Evolutionary conservation across 495 filamentous ascomycete genomes (phyloP).

Genomic region (Parmelia sp.): DNA sequence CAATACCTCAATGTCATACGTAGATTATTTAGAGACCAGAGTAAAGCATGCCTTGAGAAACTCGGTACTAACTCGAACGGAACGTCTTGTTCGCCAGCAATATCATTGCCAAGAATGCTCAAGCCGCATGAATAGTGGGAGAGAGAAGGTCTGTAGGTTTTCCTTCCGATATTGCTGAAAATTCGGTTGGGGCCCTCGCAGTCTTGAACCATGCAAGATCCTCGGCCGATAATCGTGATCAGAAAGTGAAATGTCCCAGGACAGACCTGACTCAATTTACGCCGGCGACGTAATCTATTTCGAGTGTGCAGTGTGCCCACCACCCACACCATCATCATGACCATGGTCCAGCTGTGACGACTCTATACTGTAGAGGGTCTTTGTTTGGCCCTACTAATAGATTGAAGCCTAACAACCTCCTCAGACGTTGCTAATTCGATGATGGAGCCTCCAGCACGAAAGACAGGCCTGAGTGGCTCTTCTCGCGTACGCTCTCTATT

Average conservation of each 20-base stretch:
- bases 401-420: background rate
- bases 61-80: too few relatives aligned
- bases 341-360: background rate
- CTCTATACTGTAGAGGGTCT: background rate
- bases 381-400: background rate
- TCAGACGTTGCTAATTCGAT: constrained; percentile 27
- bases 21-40: too few relatives aligned
- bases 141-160: too few relatives aligned
- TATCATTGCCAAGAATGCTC: too few relatives aligned
- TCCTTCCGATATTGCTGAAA: too few relatives aligned
- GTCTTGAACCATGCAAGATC: too few relatives aligned
- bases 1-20: too few relatives aligned
- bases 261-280: background rate
- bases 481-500: constrained; percentile 22
- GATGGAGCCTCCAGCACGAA: constrained; percentile 46
- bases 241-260: background rate
- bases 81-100: too few relatives aligned
- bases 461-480: constrained; percentile 39
- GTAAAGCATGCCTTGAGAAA: too few relatives aligned
- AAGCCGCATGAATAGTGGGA: too few relatives aligned
- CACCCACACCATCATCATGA: background rate
- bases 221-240: too few relatives aligned
- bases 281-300: background rate
- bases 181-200: too few relatives aligned
- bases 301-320: background rate